Evolutionary conservation across 306 rosid genomes (phyloP).

Genomic region (Sophora flavescens): DNA sequence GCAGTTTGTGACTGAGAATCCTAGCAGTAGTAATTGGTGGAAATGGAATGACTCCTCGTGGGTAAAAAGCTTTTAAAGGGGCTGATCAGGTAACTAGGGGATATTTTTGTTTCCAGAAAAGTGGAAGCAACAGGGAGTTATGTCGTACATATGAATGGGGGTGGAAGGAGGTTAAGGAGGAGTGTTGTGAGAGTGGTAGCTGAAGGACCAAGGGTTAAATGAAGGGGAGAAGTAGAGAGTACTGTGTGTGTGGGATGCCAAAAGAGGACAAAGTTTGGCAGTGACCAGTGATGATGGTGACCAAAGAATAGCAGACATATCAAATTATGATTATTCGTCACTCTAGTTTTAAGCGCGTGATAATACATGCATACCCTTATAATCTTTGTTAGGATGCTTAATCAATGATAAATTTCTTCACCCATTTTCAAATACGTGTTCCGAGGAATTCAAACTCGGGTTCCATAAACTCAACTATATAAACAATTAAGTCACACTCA

Average conservation of each 20-base stretch:
- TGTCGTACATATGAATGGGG: background rate
- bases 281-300: constrained; percentile 77
- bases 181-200: background rate
- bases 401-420: too few species aligned
- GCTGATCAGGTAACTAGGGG: constrained; percentile 23
- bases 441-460: too few species aligned
- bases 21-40: constrained; percentile 15
- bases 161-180: too few species aligned
- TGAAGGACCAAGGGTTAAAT: constrained; percentile 55
- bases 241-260: constrained; percentile 50
- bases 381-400: too few species aligned
- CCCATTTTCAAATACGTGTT: too few species aligned
- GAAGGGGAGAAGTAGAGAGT: constrained; percentile 5
- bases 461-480: too few species aligned
- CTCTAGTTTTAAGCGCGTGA: constrained; percentile 57
- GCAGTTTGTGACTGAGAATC: background rate
- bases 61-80: constrained; percentile 14
- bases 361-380: background rate
- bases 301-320: constrained; percentile 61
- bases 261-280: constrained; percentile 87
- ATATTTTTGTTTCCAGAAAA: constrained; percentile 50
- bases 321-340: constrained; percentile 30
- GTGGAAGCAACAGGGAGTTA: constrained; percentile 54
- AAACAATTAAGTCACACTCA: too few species aligned
- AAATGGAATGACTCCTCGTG: constrained; percentile 36